These are phyloP conservation scores for Austroboletus rostrupii DNA, from an alignment of 1,284 basidiomycete genomes.

Conservation along the genomic window DNA sequence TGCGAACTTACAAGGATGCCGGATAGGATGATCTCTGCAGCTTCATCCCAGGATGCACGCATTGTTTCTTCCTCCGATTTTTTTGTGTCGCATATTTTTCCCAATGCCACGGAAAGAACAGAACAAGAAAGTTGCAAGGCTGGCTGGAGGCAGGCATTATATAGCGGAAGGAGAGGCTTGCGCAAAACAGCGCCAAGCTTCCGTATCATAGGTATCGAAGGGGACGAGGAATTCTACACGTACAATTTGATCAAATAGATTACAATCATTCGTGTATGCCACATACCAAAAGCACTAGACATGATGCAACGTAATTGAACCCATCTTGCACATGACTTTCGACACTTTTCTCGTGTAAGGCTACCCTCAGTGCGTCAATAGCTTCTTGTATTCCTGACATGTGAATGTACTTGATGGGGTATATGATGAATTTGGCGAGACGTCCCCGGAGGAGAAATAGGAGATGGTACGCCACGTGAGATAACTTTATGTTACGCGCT, in stretches of 20 bases:
- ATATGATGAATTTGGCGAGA: too few species aligned
- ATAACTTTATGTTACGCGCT: neutral
- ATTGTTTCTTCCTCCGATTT: conserved; percentile 11
- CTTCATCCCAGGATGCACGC: conserved; percentile 34
- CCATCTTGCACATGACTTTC: conserved; percentile 19
- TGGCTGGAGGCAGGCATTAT: conserved; percentile 28
- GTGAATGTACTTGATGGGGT: neutral
- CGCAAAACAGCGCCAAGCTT: conserved; percentile 34
- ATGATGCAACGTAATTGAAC: conserved; percentile 28
- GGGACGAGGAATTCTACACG: conserved; percentile 33
- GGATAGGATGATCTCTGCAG: conserved; percentile 37
- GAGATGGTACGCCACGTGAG: neutral
- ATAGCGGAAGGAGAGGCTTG: conserved; percentile 35
- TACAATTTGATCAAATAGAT: neutral
- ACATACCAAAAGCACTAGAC: conserved; percentile 33
- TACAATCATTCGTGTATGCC: neutral
- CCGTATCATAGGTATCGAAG: conserved; percentile 25
- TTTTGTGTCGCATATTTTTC: conserved; percentile 24
- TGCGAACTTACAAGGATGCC: conserved; percentile 37
- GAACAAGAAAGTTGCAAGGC: conserved; percentile 33
- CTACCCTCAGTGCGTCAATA: conserved; percentile 20
- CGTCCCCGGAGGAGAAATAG: too few species aligned
- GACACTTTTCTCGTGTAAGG: conserved; percentile 13
- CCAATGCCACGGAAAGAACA: conserved; percentile 33
- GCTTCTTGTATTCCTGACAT: conserved; percentile 26